Base-by-base conservation (phyloP, 2,329 filamentous ascomycete species). In the Sporothrix luriei region DNA sequence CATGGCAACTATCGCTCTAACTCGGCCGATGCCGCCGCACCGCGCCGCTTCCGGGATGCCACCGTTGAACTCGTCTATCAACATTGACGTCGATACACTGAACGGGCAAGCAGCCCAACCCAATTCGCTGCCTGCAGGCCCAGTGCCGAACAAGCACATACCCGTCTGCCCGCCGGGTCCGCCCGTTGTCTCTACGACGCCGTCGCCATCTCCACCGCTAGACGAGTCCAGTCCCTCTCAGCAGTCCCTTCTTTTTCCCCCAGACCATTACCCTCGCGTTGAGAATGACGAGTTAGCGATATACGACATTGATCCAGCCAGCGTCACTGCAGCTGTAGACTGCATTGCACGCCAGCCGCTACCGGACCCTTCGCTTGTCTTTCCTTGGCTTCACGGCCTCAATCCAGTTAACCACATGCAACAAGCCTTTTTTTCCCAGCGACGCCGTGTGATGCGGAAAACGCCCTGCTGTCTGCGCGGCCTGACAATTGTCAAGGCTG, bases 361-460 rank as follows among this genome's bases (percentile, higher is more conserved):
- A 29, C 94, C 95, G 7, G 89, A 94, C 69, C 89, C 95, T 0
- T 87, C 90, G n/a, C 85, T 89, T 71, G 92, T 98, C 72, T 99
- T 98, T 76, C 95, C 95, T 2, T 99, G 95, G 95, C 84, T 97
- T 29, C 95, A 99, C 80, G 95, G 95, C 29, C 82, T 98, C 52
- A 94, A 98, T 76, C 90, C 92, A 0, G 88, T 91, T 72, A 99
- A 99, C 76, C 89, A 92, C 71, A 86, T 97, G 68, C 95, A 99
- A 76, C 86, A 95, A 72, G 87, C 91, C 7, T 98, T 97, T 82
- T 98, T 99, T 78, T 88, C 90, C 66, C 89, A 91, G 33, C 87
- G 92, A 72, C 90, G 90, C 75, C 90, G 89, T 71, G 83, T 87
- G n/a, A 80, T 90, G 66, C 85, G 91, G 61, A 89, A 86, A 74